Evolutionary conservation across 345 rosid genomes (phyloP).

Genomic region (Raphanus sativus): DNA sequence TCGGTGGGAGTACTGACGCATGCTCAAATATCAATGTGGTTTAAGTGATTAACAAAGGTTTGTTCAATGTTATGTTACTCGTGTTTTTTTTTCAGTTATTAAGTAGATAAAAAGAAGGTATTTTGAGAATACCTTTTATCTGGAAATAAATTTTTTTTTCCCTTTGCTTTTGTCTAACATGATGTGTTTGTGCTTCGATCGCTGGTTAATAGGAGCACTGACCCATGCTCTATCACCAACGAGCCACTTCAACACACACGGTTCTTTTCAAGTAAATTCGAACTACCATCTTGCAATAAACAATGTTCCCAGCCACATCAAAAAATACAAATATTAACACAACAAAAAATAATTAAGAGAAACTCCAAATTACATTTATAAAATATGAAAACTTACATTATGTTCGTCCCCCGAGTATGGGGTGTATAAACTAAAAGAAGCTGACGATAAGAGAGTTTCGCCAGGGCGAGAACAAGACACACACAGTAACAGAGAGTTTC

Average conservation of each 20-base stretch:
- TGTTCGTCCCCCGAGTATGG: constrained; percentile 32
- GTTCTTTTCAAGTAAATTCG: not conserved
- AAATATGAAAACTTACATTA: constrained; percentile 19
- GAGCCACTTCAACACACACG: constrained; percentile 14
- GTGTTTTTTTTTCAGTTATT: not conserved
- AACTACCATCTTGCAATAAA: not conserved
- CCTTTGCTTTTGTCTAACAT: not conserved
- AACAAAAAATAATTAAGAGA: not conserved
- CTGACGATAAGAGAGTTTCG: constrained; percentile 8
- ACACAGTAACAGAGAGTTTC: constrained; percentile 22
- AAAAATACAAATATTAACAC: not conserved
- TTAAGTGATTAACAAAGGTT: not conserved
- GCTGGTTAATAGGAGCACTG: not conserved
- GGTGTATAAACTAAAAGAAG: constrained; percentile 20
- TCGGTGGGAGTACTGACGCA: constrained; percentile 4
- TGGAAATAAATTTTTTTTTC: not conserved
- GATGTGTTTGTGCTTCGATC: constrained; percentile 15
- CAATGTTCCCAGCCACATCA: not conserved
- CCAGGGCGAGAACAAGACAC: constrained; percentile 15
- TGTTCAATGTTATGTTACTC: not conserved
- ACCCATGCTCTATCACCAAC: constrained; percentile 9
- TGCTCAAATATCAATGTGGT: not conserved
- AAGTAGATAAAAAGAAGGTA: not conserved
- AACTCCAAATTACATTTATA: constrained; percentile 14
- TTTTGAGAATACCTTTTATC: constrained; percentile 13